Base-by-base conservation (phyloP, 2,329 filamentous ascomycete genomes). In the Cryphonectria radicalis region DNA sequence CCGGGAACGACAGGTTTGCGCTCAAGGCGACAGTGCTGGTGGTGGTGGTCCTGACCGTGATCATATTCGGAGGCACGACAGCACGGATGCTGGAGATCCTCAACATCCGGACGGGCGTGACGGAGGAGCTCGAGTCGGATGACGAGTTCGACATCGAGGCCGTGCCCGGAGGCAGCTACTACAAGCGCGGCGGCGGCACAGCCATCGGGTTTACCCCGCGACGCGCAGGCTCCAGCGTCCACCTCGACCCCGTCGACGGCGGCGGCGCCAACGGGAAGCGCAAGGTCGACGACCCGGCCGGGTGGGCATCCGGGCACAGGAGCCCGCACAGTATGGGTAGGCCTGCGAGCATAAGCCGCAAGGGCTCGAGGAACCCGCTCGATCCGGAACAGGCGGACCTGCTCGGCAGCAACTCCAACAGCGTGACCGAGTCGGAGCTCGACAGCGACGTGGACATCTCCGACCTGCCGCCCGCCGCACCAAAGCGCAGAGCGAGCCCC, bases 31-130 rank as follows among this genome's bases (percentile, higher is more conserved):
- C 96, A 0, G 95, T 99, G n/a, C 85, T 99, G 14, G 95, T 99
- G 13, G 96, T 98, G 0, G 96, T 99, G 6, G 95, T 99, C 76
- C 85, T 99, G 73, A 98, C 96, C 0, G 96, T 99, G 77, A 99
- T 99, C 81, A 98, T 99, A 74, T 99, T 99, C 77, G 96, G 96
- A 69, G 96, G 96, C 67, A 99, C 96, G 8, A 99, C 96, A 0
- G 95, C 95, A 17, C 92, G 95, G 70, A 99, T 99, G 96, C 86
- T 99, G 25, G 96, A 99, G 80, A 99, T 99, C 69, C 84, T 98
- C 22, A 93, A 94, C n/a, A 99, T 99, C 73, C 90, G 94, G 70
- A 99, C 95, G 0, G 96, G 96, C 0, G 95, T 99, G 0, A 93
- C 98, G 0, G 96, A 99, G 77, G 96, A 99, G 79, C 93, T 97